Percentiles rank a stretch among this genome's conserved stretches.
These are phyloP conservation scores for Jamesozyma jinghongensis DNA, from an alignment of 805 yeast species.

Conservation along the genomic window DNA sequence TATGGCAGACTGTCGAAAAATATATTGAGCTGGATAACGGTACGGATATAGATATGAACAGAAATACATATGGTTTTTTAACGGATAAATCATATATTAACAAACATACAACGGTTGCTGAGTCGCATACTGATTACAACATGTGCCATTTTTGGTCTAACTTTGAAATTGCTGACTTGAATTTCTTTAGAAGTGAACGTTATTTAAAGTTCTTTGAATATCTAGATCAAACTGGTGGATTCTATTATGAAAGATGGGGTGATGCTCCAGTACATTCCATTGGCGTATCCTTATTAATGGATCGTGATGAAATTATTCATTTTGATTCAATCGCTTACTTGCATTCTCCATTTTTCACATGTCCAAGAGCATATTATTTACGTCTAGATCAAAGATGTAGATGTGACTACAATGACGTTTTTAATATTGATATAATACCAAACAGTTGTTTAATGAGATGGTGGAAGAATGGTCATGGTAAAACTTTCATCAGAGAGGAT, in stretches of 20 bases:
- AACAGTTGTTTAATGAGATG: conserved; percentile 64
- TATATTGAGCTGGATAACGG: conserved; percentile 40
- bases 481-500: conserved; percentile 20
- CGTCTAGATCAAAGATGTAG: conserved; percentile 52
- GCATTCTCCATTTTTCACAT: conserved; percentile 61
- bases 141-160: conserved; percentile 85
- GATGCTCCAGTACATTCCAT: conserved; percentile 89
- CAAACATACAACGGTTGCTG: conserved; percentile 33
- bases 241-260: conserved; percentile 89
- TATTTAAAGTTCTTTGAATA: conserved; percentile 54
- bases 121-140: conserved; percentile 50
- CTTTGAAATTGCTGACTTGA: conserved; percentile 66
- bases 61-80: conserved; percentile 31
- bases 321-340: conserved; percentile 75
- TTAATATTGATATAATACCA: conserved; percentile 34
- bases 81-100: conserved; percentile 47
- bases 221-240: conserved; percentile 64
- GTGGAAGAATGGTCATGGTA: conserved; percentile 66
- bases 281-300: conserved; percentile 52
- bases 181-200: conserved; percentile 58
- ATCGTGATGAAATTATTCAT: conserved; percentile 56
- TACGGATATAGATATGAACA: conserved; percentile 34
- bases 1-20: conserved; percentile 71
- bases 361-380: conserved; percentile 44
- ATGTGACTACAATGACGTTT: conserved; percentile 43